Conservation (phyloP, 73 alveolate species). For the Tetrahymena borealis region DNA sequence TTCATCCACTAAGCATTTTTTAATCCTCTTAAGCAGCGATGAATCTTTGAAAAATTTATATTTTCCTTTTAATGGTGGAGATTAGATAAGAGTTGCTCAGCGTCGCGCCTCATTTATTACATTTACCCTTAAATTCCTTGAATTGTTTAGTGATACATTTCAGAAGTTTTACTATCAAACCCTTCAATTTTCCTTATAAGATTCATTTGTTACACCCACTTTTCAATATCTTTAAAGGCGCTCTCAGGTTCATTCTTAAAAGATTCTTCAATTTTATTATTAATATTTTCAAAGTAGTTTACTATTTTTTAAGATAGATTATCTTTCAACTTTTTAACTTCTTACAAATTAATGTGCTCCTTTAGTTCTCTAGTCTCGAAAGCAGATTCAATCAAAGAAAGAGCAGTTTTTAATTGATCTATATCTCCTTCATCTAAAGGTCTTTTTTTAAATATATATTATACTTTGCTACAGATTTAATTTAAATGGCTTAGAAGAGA, state of each 20-base stretch:
- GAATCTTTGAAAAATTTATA: neutral
- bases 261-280: neutral
- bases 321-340: neutral
- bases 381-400: neutral
- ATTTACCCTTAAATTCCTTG: neutral
- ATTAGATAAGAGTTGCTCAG: neutral
- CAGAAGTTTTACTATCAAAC: neutral
- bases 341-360: neutral
- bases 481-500: too few species aligned
- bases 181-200: neutral
- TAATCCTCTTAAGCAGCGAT: neutral
- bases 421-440: too few species aligned
- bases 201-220: neutral
- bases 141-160: neutral
- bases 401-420: too few species aligned
- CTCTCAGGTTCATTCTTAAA: neutral
- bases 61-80: neutral
- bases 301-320: neutral
- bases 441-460: too few species aligned
- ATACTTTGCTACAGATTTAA: too few species aligned
- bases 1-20: neutral
- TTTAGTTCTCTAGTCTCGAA: neutral
- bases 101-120: neutral
- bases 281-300: neutral
- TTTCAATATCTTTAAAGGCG: neutral